Percentiles rank a stretch among this genome's conserved stretches.
These are phyloP conservation scores for Pythium aristosporum DNA, from an alignment of 352 stramenopile genomes.

Conservation along the genomic window DNA sequence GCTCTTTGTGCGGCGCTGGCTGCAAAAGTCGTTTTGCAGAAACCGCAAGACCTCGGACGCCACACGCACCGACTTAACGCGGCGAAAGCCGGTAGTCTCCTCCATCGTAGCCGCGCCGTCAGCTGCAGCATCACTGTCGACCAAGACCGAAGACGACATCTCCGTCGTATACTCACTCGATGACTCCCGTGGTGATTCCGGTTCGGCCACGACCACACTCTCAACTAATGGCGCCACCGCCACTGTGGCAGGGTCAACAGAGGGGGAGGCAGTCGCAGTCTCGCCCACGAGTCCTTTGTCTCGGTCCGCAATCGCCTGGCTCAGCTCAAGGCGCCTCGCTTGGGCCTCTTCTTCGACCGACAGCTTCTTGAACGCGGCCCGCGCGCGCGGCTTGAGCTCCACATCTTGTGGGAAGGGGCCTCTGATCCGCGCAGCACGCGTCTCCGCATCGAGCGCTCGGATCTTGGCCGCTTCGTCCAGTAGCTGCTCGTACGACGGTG, in stretches of 20 bases:
- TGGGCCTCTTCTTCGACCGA: slow-evolving; percentile 78
- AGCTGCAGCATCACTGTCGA: neutral
- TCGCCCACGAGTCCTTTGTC: slow-evolving; percentile 45
- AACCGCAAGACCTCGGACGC: slow-evolving; percentile 61
- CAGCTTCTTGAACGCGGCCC: slow-evolving; percentile 75
- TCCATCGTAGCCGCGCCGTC: neutral
- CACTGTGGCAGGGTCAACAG: neutral
- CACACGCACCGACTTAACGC: slow-evolving; percentile 59
- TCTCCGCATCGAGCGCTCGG: slow-evolving; percentile 37
- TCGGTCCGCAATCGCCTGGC: slow-evolving; percentile 59
- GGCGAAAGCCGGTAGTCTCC: slow-evolving; percentile 29
- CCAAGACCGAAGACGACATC: neutral
- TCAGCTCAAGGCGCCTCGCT: slow-evolving; percentile 56
- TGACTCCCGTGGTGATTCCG: neutral
- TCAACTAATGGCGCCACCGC: neutral
- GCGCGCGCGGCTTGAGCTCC: slow-evolving; percentile 48
- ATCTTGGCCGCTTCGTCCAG: slow-evolving; percentile 55
- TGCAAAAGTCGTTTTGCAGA: slow-evolving; percentile 76
- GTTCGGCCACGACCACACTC: neutral
- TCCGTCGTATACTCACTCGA: neutral
- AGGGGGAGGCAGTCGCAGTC: neutral
- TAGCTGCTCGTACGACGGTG: slow-evolving; percentile 64
- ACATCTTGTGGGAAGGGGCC: slow-evolving; percentile 55
- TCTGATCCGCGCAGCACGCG: slow-evolving; percentile 37
- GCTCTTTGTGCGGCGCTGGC: slow-evolving; percentile 24